Percentiles rank a stretch among this genome's conserved stretches.
Conservation (phyloP, 345 rosid species). For the Hibiscus trionum region DNA sequence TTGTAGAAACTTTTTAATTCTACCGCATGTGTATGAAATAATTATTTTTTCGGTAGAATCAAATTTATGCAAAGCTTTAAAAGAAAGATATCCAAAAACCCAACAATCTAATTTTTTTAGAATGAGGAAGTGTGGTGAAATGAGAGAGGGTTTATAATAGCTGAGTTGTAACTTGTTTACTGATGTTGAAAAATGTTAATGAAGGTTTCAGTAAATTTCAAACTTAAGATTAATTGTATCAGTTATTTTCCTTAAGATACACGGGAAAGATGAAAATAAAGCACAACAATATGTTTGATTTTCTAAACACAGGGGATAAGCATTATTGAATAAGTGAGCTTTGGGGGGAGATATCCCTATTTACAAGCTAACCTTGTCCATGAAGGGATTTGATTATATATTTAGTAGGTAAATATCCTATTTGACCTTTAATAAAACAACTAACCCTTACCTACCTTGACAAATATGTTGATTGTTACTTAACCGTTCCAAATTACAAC, state of each 20-base stretch:
- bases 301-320: neutral
- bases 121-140: neutral
- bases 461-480: slow-evolving; percentile 20
- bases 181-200: slow-evolving; percentile 6
- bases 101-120: slow-evolving; percentile 4
- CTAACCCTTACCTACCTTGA: slow-evolving; percentile 46
- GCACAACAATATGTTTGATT: neutral
- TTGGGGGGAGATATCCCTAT: slow-evolving; percentile 3
- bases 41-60: neutral
- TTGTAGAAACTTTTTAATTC: too few relatives aligned
- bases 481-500: neutral
- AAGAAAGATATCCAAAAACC: slow-evolving; percentile 1
- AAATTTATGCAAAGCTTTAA: neutral
- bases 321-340: neutral
- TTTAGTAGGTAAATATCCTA: slow-evolving; percentile 24
- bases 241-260: neutral
- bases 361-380: slow-evolving; percentile 19
- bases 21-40: too few relatives aligned
- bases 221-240: neutral
- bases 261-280: neutral
- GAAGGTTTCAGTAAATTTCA: neutral
- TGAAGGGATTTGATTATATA: slow-evolving; percentile 12
- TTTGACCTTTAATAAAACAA: slow-evolving; percentile 29
- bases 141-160: neutral
- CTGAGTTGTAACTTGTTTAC: neutral